Conservation (phyloP, 2,329 filamentous ascomycete genomes). For the Venturia carpophila region DNA sequence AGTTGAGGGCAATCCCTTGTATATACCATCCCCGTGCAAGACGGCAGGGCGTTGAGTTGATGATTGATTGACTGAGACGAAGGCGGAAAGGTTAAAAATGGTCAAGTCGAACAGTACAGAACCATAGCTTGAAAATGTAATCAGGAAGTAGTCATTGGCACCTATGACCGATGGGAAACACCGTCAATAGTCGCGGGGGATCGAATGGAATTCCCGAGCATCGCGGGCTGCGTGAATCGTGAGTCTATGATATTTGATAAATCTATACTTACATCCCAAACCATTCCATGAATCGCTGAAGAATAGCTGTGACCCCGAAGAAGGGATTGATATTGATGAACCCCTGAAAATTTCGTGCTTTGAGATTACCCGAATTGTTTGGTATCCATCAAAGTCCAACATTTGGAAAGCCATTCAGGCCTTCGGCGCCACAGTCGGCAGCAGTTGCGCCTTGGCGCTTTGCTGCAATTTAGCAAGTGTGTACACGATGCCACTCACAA, state of each 20-base stretch:
- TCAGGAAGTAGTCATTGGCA: too few relatives aligned
- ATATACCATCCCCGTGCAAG: too few relatives aligned
- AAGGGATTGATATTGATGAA: background rate
- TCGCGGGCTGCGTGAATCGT: background rate
- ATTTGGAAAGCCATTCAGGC: background rate
- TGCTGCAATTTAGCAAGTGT: conserved; percentile 79
- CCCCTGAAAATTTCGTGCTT: background rate
- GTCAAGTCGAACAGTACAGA: too few relatives aligned
- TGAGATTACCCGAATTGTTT: background rate
- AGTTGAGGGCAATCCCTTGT: too few relatives aligned
- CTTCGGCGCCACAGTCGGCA: conserved; percentile 54
- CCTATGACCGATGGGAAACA: too few relatives aligned
- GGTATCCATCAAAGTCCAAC: background rate
- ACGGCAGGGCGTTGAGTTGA: too few relatives aligned
- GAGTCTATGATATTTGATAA: background rate
- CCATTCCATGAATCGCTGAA: background rate
- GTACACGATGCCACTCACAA: conserved; percentile 87
- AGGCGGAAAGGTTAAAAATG: too few relatives aligned
- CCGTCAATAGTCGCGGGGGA: too few relatives aligned
- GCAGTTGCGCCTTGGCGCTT: conserved; percentile 56
- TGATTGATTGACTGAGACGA: too few relatives aligned
- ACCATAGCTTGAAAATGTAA: too few relatives aligned
- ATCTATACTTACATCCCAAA: background rate
- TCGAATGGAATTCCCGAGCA: too few relatives aligned
- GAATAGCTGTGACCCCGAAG: background rate